phyloP scores from a whole-genome alignment of 345 rosid genomes.

The Dipteronia dyeriana region DNA sequence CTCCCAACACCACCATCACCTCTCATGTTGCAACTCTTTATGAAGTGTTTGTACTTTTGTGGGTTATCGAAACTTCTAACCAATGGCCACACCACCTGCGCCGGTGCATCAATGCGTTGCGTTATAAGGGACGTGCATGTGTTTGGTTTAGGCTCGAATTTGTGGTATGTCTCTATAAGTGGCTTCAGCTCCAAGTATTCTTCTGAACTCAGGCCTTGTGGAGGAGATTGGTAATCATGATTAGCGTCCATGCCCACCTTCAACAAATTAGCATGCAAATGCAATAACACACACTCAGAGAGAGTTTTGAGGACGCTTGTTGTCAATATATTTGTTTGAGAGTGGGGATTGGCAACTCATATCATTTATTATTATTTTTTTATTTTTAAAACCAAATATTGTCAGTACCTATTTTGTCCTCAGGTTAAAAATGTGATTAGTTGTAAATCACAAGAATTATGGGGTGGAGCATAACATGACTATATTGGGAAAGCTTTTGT shows the following conservation, averaged over 20 bases:
- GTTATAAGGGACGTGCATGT: conserved; percentile 75
- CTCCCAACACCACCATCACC: conserved; percentile 68
- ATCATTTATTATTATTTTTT: background rate
- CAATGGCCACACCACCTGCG: conserved; percentile 62
- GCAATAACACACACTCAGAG: background rate
- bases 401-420: background rate
- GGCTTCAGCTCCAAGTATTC: conserved; percentile 53
- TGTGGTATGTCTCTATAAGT: conserved; percentile 58
- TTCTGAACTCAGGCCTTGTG: conserved; percentile 52
- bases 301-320: background rate
- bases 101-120: conserved; percentile 73
- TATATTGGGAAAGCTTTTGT: conserved; percentile 24
- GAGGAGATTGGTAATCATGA: conserved; percentile 18
- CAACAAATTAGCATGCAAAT: background rate
- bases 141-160: conserved; percentile 45
- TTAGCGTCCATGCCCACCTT: background rate
- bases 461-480: background rate
- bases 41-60: conserved; percentile 81
- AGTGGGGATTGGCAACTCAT: background rate
- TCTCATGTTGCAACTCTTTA: conserved; percentile 61
- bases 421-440: conserved; percentile 6
- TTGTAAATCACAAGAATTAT: conserved; percentile 14
- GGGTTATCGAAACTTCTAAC: conserved; percentile 68
- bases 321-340: background rate
- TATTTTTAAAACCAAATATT: background rate